phyloP scores from a whole-genome alignment of 352 stramenopile genomes.

The Globisporangium spinosum region DNA sequence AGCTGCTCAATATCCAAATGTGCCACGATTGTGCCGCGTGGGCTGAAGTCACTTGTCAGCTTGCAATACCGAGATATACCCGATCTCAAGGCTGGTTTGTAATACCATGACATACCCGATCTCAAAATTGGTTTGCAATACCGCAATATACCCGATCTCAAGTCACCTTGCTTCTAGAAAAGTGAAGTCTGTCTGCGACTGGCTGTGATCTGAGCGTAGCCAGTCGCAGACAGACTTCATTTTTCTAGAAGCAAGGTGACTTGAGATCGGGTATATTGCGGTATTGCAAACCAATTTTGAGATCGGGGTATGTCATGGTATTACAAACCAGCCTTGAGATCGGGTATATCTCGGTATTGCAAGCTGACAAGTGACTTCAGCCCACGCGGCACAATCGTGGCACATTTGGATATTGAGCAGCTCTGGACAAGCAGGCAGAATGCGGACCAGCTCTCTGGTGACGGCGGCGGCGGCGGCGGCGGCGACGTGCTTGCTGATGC shows the following conservation, averaged over 20 bases:
- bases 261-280: no score
- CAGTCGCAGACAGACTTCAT: no score
- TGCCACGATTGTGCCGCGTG: conserved; percentile 14
- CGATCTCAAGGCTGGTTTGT: not conserved
- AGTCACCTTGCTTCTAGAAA: not conserved
- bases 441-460: conserved; percentile 5
- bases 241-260: no score
- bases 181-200: not conserved
- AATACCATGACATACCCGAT: not conserved
- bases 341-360: not conserved
- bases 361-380: not conserved
- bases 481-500: conserved; percentile 2
- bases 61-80: not conserved
- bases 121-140: no score
- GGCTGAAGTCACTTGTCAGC: not conserved
- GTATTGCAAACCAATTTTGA: no score
- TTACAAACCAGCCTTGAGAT: not conserved
- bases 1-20: conserved; percentile 9
- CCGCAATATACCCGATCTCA: no score
- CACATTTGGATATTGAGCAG: conserved; percentile 11
- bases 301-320: not conserved
- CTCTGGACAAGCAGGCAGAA: not conserved
- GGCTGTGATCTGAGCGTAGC: not conserved
- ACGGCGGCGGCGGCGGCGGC: not conserved
- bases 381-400: conserved; percentile 15